Base-by-base conservation (phyloP, 768 basidiomycete genomes). In the Xanthoconium purpureum region DNA sequence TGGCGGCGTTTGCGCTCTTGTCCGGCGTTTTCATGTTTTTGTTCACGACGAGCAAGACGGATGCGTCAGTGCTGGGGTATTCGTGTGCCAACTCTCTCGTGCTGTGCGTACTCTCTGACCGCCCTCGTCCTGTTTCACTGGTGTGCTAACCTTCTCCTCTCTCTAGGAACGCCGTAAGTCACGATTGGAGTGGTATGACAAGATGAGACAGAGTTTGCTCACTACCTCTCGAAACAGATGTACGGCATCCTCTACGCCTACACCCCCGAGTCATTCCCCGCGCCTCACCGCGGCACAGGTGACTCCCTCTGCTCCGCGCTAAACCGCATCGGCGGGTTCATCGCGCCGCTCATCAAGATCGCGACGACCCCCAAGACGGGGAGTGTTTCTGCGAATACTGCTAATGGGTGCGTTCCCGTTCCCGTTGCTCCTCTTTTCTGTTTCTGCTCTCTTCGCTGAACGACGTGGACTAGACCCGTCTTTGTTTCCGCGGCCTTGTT, bases 221-320 rank as follows among this genome's bases (percentile, higher is more conserved):
- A 44, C 5, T 14, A 47, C 40, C 30, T 2, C 20, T n/a, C 4
- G 11, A 47, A 28, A 51, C 28, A 69, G 76, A 78, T 80, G 78
- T 81, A 81, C 56, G 81, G 79, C 11, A 74, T 81, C 11, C 70
- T 82, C 14, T 84, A 78, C 51, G 81, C 81, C 2, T 83, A 82
- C 60, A 84, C 83, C 9, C 83, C 83, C 1, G 82, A 84, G 63
- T 79, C 81, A 18, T 84, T 84, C 71, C 80, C 83, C 0, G 79
- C 80, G 0, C 78, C 80, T 4, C 80, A 81, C 58, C 76, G 83
- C 36, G 83, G 83, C 3, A 82, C 81, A 0, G 81, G 80, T 11
- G 78, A 81, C 53, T 81, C 81, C 4, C 75, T 75, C 60, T 78
- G 68, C 58, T 75, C 74, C 57, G 77, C 74, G 15, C 73, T 81